These are phyloP conservation scores for Pythium pectinolyticum DNA, from an alignment of 352 stramenopile species.

Conservation along the genomic window DNA sequence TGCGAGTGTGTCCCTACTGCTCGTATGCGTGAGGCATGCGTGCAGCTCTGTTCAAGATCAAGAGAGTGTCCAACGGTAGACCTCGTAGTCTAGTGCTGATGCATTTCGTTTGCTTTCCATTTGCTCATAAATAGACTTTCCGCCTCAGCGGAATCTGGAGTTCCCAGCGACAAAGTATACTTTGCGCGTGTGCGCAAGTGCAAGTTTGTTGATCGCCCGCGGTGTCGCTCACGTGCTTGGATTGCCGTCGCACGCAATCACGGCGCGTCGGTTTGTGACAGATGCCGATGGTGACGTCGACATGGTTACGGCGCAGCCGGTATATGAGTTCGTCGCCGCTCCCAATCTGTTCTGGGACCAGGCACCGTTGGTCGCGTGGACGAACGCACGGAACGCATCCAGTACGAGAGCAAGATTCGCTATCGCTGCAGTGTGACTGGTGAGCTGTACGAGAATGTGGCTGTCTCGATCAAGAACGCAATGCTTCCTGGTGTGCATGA, in stretches of 20 bases:
- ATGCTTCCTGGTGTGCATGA: no score
- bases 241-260: no score
- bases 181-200: not conserved
- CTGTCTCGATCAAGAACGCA: no score
- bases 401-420: slow-evolving; percentile 12
- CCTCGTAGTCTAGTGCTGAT: no score
- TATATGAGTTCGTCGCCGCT: slow-evolving; percentile 9
- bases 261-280: slow-evolving; percentile 1
- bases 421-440: not conserved
- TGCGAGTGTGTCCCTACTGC: no score
- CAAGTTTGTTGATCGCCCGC: slow-evolving; percentile 7
- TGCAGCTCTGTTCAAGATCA: no score
- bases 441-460: slow-evolving; percentile 8
- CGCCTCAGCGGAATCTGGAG: not conserved
- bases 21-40: no score
- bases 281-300: slow-evolving; percentile 7
- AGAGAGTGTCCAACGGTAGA: no score
- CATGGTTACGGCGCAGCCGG: slow-evolving; percentile 2
- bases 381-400: not conserved
- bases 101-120: slow-evolving; percentile 8
- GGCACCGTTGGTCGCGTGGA: slow-evolving; percentile 1
- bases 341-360: slow-evolving; percentile 3
- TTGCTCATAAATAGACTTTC: no score
- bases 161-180: not conserved
- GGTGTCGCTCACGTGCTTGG: no score